Evolutionary conservation across 495 filamentous ascomycete genomes (phyloP).

Genomic region (Xylaria sp.): DNA sequence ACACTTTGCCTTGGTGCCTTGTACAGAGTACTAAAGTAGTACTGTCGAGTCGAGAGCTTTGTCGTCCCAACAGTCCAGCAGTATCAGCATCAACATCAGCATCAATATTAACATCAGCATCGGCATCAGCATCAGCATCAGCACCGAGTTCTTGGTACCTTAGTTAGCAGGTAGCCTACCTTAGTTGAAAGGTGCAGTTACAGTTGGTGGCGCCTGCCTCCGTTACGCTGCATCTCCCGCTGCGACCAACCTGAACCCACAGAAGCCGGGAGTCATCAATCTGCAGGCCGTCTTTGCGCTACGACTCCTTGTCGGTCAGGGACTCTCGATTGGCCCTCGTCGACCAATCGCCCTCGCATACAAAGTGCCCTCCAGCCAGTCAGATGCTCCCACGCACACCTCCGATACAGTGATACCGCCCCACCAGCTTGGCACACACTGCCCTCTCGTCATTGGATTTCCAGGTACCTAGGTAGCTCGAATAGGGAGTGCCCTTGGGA

Average conservation of each 20-base stretch:
- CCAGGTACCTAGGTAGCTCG: too few species aligned
- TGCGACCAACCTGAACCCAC: slow-evolving; percentile 17
- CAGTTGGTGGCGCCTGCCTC: slow-evolving; percentile 8
- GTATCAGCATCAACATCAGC: too few species aligned
- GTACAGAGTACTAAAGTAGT: background rate
- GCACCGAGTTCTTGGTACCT: background rate
- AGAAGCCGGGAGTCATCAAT: slow-evolving; percentile 22
- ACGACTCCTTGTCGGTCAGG: slow-evolving; percentile 19
- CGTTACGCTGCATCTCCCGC: slow-evolving; percentile 32
- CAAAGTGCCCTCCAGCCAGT: slow-evolving; percentile 32
- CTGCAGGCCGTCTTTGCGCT: slow-evolving; percentile 28
- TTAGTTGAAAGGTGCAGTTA: too few species aligned
- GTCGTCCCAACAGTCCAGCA: background rate
- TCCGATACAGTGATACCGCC: slow-evolving; percentile 40
- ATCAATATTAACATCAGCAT: too few species aligned
- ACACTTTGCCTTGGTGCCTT: slow-evolving; percentile 10
- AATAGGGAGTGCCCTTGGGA: slow-evolving; percentile 31
- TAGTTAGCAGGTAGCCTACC: too few species aligned
- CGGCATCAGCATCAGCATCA: too few species aligned
- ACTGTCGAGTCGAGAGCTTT: background rate
- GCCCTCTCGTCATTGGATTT: slow-evolving; percentile 35
- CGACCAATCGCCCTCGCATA: slow-evolving; percentile 34
- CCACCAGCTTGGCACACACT: slow-evolving; percentile 37
- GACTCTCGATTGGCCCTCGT: slow-evolving; percentile 14
- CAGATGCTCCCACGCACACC: slow-evolving; percentile 37